These are phyloP conservation scores for Naematelia aurantialba DNA, from an alignment of 768 basidiomycete species.

Conservation along the genomic window DNA sequence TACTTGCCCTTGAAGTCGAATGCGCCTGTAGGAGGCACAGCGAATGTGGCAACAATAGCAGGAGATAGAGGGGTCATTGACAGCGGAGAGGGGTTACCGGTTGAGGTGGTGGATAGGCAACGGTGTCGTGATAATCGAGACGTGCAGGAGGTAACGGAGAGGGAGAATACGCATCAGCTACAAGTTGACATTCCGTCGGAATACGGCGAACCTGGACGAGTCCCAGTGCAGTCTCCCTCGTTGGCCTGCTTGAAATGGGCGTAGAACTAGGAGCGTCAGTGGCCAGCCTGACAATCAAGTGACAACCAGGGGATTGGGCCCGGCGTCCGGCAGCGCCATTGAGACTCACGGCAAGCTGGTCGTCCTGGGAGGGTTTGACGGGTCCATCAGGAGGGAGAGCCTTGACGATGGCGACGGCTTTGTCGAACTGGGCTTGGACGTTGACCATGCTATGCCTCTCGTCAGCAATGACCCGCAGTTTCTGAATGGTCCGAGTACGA, in stretches of 20 bases:
- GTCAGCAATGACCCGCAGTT: not conserved
- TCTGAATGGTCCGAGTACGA: too few species aligned
- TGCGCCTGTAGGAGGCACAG: slow-evolving; percentile 60
- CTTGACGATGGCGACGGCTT: slow-evolving; percentile 46
- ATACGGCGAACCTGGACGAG: slow-evolving; percentile 37
- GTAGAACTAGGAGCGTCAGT: slow-evolving; percentile 68
- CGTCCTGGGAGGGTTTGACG: slow-evolving; percentile 66
- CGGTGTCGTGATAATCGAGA: too few species aligned
- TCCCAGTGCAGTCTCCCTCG: slow-evolving; percentile 65
- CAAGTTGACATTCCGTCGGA: not conserved
- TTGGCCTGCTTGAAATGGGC: slow-evolving; percentile 87
- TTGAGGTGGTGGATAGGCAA: not conserved
- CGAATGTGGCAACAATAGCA: not conserved
- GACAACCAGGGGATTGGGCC: too few species aligned
- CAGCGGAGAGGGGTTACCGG: not conserved
- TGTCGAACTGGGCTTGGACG: slow-evolving; percentile 47
- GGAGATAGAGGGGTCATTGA: not conserved
- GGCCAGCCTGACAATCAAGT: too few species aligned
- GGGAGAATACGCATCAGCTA: not conserved
- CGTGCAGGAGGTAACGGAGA: too few species aligned
- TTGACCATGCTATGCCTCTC: slow-evolving; percentile 17
- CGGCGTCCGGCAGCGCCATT: not conserved
- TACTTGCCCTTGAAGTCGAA: slow-evolving; percentile 82
- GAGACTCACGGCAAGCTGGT: slow-evolving; percentile 70
- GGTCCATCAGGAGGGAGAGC: slow-evolving; percentile 74